These are phyloP conservation scores for Diplodia sapinea DNA, from an alignment of 2,329 filamentous ascomycete species.

Conservation along the genomic window DNA sequence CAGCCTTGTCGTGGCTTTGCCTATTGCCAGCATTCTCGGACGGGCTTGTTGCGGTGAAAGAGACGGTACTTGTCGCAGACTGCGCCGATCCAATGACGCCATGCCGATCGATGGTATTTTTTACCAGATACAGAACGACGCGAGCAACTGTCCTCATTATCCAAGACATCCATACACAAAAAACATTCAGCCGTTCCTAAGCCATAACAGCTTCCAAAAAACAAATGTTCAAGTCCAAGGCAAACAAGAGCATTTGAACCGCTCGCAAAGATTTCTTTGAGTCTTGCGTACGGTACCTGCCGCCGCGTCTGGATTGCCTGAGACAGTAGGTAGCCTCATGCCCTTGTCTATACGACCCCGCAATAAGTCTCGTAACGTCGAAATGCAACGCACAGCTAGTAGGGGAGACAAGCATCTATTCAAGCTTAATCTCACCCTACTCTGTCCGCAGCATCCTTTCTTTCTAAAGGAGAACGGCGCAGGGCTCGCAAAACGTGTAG, in stretches of 20 bases:
- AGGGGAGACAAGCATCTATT: constrained; percentile 19
- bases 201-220: not conserved
- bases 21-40: not conserved
- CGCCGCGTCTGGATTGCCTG: not conserved
- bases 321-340: not conserved
- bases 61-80: constrained; percentile 12
- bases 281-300: not conserved
- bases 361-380: not conserved
- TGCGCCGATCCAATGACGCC: not conserved
- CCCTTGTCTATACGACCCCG: not conserved
- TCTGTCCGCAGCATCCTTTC: not conserved
- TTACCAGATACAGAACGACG: not conserved
- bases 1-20: not conserved
- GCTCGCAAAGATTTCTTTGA: not conserved
- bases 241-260: not conserved
- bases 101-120: constrained; percentile 7
- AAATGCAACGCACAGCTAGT: not conserved
- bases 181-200: too few species aligned
- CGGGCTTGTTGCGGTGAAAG: not conserved
- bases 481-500: too few species aligned
- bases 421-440: constrained; percentile 13
- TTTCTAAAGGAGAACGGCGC: not conserved
- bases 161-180: not conserved
- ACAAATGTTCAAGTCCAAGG: not conserved
- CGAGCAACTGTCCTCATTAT: not conserved